These are phyloP conservation scores for Sporothrix globosa DNA, from an alignment of 2,329 filamentous ascomycete species.

Conservation along the genomic window DNA sequence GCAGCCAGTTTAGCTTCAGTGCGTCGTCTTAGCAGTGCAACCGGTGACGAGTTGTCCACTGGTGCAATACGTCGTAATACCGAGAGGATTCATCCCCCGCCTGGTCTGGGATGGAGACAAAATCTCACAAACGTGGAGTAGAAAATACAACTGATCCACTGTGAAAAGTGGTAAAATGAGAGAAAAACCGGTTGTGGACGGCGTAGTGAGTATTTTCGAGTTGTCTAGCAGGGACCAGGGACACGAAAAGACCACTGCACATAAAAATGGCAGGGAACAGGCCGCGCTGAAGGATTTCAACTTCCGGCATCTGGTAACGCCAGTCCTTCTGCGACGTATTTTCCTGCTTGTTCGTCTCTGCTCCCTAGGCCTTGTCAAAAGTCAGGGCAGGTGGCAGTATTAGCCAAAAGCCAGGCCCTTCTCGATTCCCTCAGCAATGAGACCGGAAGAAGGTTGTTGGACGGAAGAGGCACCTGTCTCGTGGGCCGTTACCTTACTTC, in stretches of 20 bases:
- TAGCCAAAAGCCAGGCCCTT: background rate
- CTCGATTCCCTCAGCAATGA: slow-evolving; percentile 14
- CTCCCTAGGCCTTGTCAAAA: background rate
- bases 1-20: background rate
- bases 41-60: too few species aligned
- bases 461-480: background rate
- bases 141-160: background rate
- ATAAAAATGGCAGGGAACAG: too few species aligned
- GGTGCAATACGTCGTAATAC: too few species aligned
- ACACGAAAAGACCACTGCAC: background rate
- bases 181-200: background rate
- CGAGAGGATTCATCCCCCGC: too few species aligned
- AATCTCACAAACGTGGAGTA: slow-evolving; percentile 13
- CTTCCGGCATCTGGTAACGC: background rate
- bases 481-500: background rate
- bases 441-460: background rate
- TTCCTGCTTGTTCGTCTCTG: too few species aligned
- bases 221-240: slow-evolving; percentile 4
- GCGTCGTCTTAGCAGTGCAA: too few species aligned
- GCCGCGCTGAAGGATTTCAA: background rate
- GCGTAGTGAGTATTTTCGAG: background rate
- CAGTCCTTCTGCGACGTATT: too few species aligned
- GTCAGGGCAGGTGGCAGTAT: background rate
- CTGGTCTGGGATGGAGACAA: background rate
- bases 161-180: slow-evolving; percentile 11